Base-by-base conservation (phyloP, 352 stramenopile species). In the Phytophthora brassicae region DNA sequence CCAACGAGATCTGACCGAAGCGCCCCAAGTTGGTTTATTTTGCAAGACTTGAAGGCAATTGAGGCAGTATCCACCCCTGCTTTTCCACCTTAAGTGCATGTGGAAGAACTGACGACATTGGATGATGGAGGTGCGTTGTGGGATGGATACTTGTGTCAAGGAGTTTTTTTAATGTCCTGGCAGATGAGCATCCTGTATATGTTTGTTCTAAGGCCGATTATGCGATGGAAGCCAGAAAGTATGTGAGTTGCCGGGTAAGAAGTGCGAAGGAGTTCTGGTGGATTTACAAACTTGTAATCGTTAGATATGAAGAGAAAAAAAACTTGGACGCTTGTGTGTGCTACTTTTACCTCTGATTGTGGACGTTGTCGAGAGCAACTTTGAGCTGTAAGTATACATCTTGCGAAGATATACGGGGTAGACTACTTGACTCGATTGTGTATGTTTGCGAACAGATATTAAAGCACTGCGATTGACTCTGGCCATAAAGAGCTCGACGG, bases 311-410 rank as follows among this genome's bases (percentile, higher is more conserved):
- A n/a, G n/a, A n/a, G n/a, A n/a, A n/a, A n/a, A n/a, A n/a, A n/a
- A 84, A 94, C 52, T 56, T 94, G 31, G 86, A 94, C 58, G 77
- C 63, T n/a, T n/a, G 5, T 92, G 84, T 39, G 70, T 85, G 12
- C 29, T 94, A 47, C 58, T 94, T n/a, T 67, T 94, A 14, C 84
- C 83, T 20, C 74, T 94, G 14, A 74, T 91, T n/a, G 58, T 82
- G 2, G 81, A 94, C 46, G 50, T 92, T 6, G 64, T 92, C n/a
- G 57, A 64, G 13, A 86, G 72, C 64, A 86, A 84, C 20, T 91
- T 88, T 60, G 82, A 90, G 47, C 61, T 75, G 71, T 93, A 44
- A 19, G 79, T 78, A 31, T 38, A 38, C 39, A 19, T 23, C 6
- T 42, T 22, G n/a, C 0, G n/a, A n/a, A n/a, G n/a, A n/a, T n/a